Base-by-base conservation (phyloP, 768 basidiomycete genomes). In the Pilatotrama ljubarskyi region DNA sequence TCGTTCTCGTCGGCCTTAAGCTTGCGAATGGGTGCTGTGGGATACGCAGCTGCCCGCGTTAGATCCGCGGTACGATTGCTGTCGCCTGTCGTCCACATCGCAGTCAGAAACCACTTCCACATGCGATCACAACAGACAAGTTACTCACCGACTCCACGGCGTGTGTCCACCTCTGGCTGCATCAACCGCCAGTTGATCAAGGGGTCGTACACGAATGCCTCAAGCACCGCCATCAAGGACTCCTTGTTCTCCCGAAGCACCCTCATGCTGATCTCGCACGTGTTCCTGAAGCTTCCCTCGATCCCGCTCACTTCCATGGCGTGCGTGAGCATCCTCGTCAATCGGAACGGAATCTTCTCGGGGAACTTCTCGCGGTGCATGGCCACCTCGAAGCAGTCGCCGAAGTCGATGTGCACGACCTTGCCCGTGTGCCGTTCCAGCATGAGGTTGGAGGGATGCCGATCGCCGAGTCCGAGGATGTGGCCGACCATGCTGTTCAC, bases 261-360 rank as follows among this genome's bases (percentile, higher is more conserved):
- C 55, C 85, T 83, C 96, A 99, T 98, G n/a, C 93, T 92, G 59
- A 95, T 95, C 69, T 97, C 95, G 80, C 94, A 98, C 9, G 93
- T 95, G 63, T 88, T 89, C 68, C 91, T 84, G 83, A 95, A 99
- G 71, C 93, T 97, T 37, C 97, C 97, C 70, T 98, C 93, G 62
- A 99, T 97, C 22, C 97, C 96, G 74, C 95, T 96, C 66, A 96
- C 94, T 84, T 99, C 97, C 97, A 99, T 99, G 13, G 97, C 97
- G 71, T 97, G 93, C 11, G 94, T 96, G 52, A 99, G 82, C 97
- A 99, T 99, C 66, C 97, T 82, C 10, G 97, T 99, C 63, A 99
- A 80, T 38, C 97, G 86, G 87, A 99, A 99, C 0, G 97, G 97
- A 53, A 99, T 93, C 73, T 90, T 95, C 76, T 99, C 97, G 0